phyloP scores from a whole-genome alignment of 179 eudicot species.

The Pouteria campechiana region DNA sequence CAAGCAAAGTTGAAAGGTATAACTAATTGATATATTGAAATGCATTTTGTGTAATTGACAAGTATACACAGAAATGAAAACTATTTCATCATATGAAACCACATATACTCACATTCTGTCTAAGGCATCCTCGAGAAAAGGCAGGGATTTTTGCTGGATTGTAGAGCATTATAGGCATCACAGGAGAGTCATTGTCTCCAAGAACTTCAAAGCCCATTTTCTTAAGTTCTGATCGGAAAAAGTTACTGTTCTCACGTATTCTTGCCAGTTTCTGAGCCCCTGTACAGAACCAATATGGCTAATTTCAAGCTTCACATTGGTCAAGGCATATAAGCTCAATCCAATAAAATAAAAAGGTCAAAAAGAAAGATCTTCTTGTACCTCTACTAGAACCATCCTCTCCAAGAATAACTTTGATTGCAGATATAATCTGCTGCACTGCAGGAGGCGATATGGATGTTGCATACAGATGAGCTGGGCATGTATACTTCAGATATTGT shows the following conservation, averaged over 20 bases:
- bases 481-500: constrained; percentile 55
- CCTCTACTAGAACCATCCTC: constrained; percentile 97
- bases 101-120: constrained; percentile 67
- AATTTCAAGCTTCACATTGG: no score
- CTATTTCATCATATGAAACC: no score
- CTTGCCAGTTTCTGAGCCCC: constrained; percentile 89
- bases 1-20: no score
- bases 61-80: no score
- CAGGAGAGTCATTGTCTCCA: constrained; percentile 93
- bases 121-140: constrained; percentile 86
- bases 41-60: no score
- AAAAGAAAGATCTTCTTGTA: background rate
- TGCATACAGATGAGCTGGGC: constrained; percentile 92
- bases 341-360: background rate
- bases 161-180: constrained; percentile 97
- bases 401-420: constrained; percentile 76
- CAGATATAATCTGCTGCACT: constrained; percentile 78
- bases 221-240: constrained; percentile 82
- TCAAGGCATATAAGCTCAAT: background rate
- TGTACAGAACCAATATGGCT: constrained; percentile 7
- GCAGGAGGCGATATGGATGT: constrained; percentile 95
- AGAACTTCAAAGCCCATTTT: constrained; percentile 97
- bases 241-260: constrained; percentile 90
- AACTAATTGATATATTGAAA: no score
- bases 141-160: constrained; percentile 96